Percentiles rank a stretch among this genome's conserved stretches.
These are phyloP conservation scores for Adansonia grandidieri DNA, from an alignment of 441 rosid species.

Conservation along the genomic window DNA sequence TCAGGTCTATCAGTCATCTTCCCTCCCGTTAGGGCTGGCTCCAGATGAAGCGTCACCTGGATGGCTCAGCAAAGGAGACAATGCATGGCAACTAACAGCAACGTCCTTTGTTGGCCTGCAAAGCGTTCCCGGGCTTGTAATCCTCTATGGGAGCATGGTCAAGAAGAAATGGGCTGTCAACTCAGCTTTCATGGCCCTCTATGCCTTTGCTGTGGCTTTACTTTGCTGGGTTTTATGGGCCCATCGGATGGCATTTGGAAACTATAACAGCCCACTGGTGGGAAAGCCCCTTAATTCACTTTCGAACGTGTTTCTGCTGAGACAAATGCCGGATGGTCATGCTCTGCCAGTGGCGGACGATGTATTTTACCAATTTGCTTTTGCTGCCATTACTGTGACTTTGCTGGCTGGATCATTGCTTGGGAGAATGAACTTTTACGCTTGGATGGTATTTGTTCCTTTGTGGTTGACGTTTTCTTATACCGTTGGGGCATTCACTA, in stretches of 20 bases:
- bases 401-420: slow-evolving; percentile 61
- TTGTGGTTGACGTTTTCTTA: slow-evolving; percentile 58
- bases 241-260: slow-evolving; percentile 57
- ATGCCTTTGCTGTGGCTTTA: slow-evolving; percentile 57
- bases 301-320: slow-evolving; percentile 21
- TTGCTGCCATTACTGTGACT: slow-evolving; percentile 68
- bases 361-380: slow-evolving; percentile 58
- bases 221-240: slow-evolving; percentile 69
- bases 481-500: slow-evolving; percentile 54
- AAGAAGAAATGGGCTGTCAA: slow-evolving; percentile 78
- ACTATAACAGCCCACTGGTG: slow-evolving; percentile 32
- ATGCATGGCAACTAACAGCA: slow-evolving; percentile 68
- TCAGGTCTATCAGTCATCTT: not conserved
- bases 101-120: slow-evolving; percentile 58
- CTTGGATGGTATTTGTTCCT: slow-evolving; percentile 75
- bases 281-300: slow-evolving; percentile 45
- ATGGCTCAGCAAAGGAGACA: slow-evolving; percentile 63
- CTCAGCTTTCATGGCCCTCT: slow-evolving; percentile 72
- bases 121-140: slow-evolving; percentile 66
- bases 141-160: slow-evolving; percentile 67
- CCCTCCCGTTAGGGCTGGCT: slow-evolving; percentile 35
- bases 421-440: slow-evolving; percentile 73
- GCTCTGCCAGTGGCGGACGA: slow-evolving; percentile 44
- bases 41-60: slow-evolving; percentile 38
- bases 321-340: accelerated